These are phyloP conservation scores for Arthrobotrys iridis DNA, from an alignment of 2,329 filamentous ascomycete genomes.

Conservation along the genomic window DNA sequence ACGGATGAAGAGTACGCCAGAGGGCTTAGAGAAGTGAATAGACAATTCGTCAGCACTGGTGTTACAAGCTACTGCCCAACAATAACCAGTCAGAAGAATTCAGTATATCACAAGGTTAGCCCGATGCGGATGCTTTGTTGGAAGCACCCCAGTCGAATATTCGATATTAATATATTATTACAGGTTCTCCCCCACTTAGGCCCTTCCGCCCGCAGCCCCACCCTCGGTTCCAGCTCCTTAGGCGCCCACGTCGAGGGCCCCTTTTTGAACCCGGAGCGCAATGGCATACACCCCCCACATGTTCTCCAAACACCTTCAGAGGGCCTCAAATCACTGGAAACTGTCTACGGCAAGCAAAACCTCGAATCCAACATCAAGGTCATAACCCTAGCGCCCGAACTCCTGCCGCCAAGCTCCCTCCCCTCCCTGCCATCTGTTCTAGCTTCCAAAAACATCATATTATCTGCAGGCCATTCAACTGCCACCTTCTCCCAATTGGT, in stretches of 20 bases:
- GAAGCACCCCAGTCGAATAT: background rate
- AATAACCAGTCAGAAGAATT: constrained; percentile 79
- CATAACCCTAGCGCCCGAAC: constrained; percentile 87
- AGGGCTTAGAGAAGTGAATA: constrained; percentile 77
- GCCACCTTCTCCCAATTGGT: constrained; percentile 80
- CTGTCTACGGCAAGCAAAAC: constrained; percentile 78
- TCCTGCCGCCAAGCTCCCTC: constrained; percentile 71
- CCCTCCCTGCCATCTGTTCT: constrained; percentile 74
- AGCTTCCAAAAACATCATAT: constrained; percentile 72
- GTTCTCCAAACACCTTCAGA: constrained; percentile 73
- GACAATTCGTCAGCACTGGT: constrained; percentile 76
- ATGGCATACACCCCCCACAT: constrained; percentile 82
- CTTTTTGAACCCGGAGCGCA: constrained; percentile 83
- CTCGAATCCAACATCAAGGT: constrained; percentile 74
- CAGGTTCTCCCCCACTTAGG: constrained; percentile 79
- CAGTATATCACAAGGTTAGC: constrained; percentile 79
- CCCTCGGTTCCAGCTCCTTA: constrained; percentile 81
- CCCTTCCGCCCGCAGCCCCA: constrained; percentile 72
- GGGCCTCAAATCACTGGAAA: constrained; percentile 72
- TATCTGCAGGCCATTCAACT: constrained; percentile 86
- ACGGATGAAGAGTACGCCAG: constrained; percentile 75
- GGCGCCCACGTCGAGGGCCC: constrained; percentile 92
- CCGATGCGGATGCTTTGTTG: background rate
- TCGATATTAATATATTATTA: constrained; percentile 26
- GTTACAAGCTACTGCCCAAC: constrained; percentile 75